Base-by-base conservation (phyloP, 495 filamentous ascomycete genomes). In the Lasiosphaeria hispida region DNA sequence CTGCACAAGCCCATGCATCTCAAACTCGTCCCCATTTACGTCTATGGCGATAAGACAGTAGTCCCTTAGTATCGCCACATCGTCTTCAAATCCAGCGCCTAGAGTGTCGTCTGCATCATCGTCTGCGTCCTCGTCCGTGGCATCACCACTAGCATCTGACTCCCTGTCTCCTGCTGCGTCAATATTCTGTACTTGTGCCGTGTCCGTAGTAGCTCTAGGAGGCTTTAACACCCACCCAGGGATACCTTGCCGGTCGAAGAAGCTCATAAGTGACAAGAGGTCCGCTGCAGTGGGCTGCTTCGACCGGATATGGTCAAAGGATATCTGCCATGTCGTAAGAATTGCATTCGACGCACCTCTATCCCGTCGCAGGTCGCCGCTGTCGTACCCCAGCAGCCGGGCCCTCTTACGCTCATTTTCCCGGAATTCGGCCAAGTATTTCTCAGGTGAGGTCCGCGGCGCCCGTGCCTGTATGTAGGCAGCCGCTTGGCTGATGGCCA, bases 401-500 rank as follows among this genome's bases (percentile, higher is more conserved):
- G 10, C 54, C 57, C 57, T 68, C 11, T 64, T 71, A 10, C 39
- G 15, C 38, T 76, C 72, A 38, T 62, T 72, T 30, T 61, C 64
- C 13, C 53, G 61, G 49, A 78, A 77, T 10, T 68, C 52, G 41
- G 69, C 38, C 0, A 79, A 58, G 56, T 82, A 81, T 48, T 69
- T 71, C 55, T 56, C 37, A 7, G 57, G 45, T 34, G 69, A 69
- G 44, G 33, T 59, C 40, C 59, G 59, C 7, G 66, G 67, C 35
- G 48, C 53, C 30, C 62, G 57, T 45, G 33, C 41, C 23, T 63
- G 59, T 49, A 83, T 80, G 59, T 77, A 82, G 3, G 68, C 71
- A 6, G 76, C 76, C 4, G 77, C 78, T 62, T 83, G 78, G 10
- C 66, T 67, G 36, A 82, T 80, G 4, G 79, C 78, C 10, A 83